Base-by-base conservation (phyloP, 2,329 filamentous ascomycete species). In the Xylaria multiplex region DNA sequence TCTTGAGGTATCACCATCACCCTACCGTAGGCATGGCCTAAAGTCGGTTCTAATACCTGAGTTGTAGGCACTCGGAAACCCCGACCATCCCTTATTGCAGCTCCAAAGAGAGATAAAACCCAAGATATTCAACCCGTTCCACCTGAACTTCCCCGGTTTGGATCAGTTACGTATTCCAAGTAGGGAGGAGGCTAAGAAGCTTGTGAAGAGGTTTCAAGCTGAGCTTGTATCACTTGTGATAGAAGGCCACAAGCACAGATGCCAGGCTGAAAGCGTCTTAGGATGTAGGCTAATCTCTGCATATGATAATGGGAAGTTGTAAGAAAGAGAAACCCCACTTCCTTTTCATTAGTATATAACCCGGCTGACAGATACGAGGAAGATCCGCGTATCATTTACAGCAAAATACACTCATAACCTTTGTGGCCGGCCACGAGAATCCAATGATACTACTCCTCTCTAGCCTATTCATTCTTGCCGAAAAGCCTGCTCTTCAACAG, bases 351-450 rank as follows among this genome's bases (percentile, higher is more conserved):
- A 14, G 2, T 22, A 2, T 6, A 55, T 49, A 2, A 40, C 13
- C 16, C 16, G 27, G 30, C 50, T 62, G 5, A 62, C 42, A 7
- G 35, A 30, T 50, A 27, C 35, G 16, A 72, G 76, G 42, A 76
- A 69, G 6, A 35, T 65, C 62, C 22, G 77, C 81, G 61, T 75
- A 77, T 59, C 79, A 81, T 57, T 77, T 80, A 65, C 75, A 78
- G 16, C 77, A 80, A 56, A 82, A 82, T 48, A 64, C 79, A 19
- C 80, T 79, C 42, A 77, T 81, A 14, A 71, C 76, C 1, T 81
- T 81, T 53, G 73, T 82, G 14, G 80, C 80, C 0, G 79, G 79
- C 0, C 80, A 82, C 58, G 80, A 82, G 69, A 82, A 82, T 61
- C 76, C 78, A 1, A 79, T 81, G 70, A 71, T 80, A 77, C 1